phyloP scores from a whole-genome alignment of 1,284 basidiomycete genomes.

The Coniferiporia weirii region DNA sequence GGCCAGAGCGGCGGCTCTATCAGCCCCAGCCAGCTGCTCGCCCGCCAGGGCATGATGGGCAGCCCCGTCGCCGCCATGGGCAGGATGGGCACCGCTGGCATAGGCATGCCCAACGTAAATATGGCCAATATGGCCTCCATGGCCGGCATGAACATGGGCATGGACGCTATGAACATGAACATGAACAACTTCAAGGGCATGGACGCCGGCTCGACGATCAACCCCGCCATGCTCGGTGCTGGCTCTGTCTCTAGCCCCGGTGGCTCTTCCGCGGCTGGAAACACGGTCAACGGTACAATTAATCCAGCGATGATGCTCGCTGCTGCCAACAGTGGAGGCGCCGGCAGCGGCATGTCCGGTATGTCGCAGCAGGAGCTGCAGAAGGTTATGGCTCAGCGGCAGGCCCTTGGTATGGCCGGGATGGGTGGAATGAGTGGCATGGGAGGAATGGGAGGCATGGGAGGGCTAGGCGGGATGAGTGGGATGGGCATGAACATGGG shows the following conservation, averaged over 20 bases:
- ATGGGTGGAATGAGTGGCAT: conserved; percentile 9
- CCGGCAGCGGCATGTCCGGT: neutral
- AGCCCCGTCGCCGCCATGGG: neutral
- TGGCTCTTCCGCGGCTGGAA: neutral
- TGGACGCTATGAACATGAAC: conserved; percentile 1
- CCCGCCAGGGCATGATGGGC: conserved; percentile 16
- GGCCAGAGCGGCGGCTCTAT: conserved; percentile 15
- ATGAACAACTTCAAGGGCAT: conserved; percentile 9
- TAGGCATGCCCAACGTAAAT: conserved; percentile 10
- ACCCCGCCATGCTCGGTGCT: conserved; percentile 17
- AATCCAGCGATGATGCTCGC: conserved; percentile 9
- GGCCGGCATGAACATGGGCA: neutral
- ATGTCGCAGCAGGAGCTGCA: conserved; percentile 19
- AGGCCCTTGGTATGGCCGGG: conserved; percentile 8
- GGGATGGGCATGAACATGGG: conserved; percentile 17
- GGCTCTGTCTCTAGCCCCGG: neutral
- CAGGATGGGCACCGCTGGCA: neutral
- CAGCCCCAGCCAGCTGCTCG: conserved; percentile 19
- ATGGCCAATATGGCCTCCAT: neutral
- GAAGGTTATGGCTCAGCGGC: conserved; percentile 17
- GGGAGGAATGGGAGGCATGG: conserved; percentile 11
- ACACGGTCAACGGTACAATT: neutral
- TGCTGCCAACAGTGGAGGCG: neutral
- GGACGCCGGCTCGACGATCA: conserved; percentile 6
- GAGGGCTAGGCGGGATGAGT: conserved; percentile 17